These are phyloP conservation scores for Hypericum androsaemum DNA, from an alignment of 345 rosid species.

Conservation along the genomic window DNA sequence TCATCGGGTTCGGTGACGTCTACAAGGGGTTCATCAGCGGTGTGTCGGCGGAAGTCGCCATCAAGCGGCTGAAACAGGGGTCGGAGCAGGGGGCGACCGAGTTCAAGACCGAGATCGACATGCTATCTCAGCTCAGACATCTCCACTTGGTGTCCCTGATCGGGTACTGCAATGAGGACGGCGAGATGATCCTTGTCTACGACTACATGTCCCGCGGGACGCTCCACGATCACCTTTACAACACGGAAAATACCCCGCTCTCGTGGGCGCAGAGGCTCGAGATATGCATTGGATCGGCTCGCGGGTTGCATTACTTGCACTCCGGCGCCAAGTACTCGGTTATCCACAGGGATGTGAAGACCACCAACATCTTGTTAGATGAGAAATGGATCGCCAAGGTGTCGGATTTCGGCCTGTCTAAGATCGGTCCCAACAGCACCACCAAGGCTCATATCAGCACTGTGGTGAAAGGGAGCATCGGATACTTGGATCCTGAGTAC, in stretches of 20 bases:
- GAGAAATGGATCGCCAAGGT: constrained; percentile 51
- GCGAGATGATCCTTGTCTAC: constrained; percentile 38
- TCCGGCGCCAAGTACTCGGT: constrained; percentile 25
- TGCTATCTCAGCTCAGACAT: constrained; percentile 32
- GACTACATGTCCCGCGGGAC: constrained; percentile 30
- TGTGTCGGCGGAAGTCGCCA: constrained; percentile 22
- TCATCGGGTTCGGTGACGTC: constrained; percentile 36
- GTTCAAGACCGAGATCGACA: constrained; percentile 33
- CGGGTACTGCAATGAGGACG: constrained; percentile 31
- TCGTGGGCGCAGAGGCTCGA: constrained; percentile 31
- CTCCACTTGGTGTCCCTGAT: constrained; percentile 30
- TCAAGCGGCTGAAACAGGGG: constrained; percentile 27
- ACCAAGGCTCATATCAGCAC: constrained; percentile 42
- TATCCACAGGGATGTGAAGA: constrained; percentile 47
- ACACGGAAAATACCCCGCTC: constrained; percentile 17
- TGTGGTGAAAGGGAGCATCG: constrained; percentile 40
- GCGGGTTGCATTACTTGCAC: constrained; percentile 28
- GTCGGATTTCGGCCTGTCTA: constrained; percentile 46
- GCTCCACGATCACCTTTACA: constrained; percentile 25
- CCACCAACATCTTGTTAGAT: constrained; percentile 43
- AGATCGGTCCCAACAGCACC: constrained; percentile 21
- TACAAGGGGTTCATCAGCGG: constrained; percentile 23
- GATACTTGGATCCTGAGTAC: constrained; percentile 59
- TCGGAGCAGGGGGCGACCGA: constrained; percentile 34
- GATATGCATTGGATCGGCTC: constrained; percentile 38